phyloP scores from a whole-genome alignment of 228 moss, liverwort and hornwort genomes.

The Sphagnum fallax region DNA sequence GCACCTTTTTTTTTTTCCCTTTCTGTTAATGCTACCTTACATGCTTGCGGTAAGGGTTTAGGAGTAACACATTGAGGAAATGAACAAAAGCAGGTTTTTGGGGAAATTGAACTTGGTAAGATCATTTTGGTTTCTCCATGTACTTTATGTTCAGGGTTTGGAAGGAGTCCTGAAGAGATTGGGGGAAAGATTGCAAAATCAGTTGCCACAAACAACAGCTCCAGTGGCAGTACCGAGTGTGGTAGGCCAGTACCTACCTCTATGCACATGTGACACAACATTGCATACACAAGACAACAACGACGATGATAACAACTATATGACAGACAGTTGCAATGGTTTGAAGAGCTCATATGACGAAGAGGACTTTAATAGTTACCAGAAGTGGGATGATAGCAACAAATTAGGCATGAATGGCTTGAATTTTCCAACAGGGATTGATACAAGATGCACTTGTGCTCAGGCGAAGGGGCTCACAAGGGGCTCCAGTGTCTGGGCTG shows the following conservation, averaged over 20 bases:
- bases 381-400: constrained; percentile 7
- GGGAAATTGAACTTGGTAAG: too few species aligned
- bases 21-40: not conserved
- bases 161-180: constrained; percentile 25
- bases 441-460: constrained; percentile 8
- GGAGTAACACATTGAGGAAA: too few species aligned
- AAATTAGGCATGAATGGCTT: constrained; percentile 13
- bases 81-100: too few species aligned
- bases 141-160: constrained; percentile 24
- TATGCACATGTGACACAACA: constrained; percentile 11
- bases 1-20: not conserved
- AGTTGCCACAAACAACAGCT: constrained; percentile 27
- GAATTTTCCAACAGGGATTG: constrained; percentile 12
- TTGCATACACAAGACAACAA: not conserved
- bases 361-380: too few species aligned
- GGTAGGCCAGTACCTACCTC: constrained; percentile 34
- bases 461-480: constrained; percentile 22
- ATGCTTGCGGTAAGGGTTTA: not conserved
- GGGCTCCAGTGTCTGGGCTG: constrained; percentile 35
- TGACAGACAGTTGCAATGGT: not conserved
- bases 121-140: not conserved
- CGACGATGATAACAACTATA: constrained; percentile 5
- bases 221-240: constrained; percentile 15
- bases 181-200: constrained; percentile 27
- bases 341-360: not conserved